Conservation (phyloP, 2,329 filamentous ascomycete genomes). For the Fusarium circinatum region DNA sequence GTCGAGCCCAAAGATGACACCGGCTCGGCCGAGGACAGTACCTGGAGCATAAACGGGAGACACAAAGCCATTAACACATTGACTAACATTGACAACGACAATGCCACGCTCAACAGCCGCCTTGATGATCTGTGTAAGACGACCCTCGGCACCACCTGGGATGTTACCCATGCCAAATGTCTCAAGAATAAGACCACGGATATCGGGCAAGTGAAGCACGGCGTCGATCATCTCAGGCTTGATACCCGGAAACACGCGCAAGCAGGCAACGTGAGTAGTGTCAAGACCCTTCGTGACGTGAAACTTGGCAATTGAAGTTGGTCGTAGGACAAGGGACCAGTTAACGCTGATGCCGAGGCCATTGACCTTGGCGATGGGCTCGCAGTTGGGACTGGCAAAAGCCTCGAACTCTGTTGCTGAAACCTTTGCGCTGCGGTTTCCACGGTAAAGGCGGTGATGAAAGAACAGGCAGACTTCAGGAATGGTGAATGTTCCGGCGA, state of each 20-base stretch:
- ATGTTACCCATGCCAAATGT: conserved; percentile 95
- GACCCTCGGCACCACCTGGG: conserved; percentile 82
- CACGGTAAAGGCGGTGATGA: conserved; percentile 88
- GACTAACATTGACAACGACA: conserved; percentile 89
- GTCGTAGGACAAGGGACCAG: conserved; percentile 81
- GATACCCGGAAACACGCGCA: conserved; percentile 92
- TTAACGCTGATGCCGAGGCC: conserved; percentile 83
- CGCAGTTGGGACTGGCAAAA: conserved; percentile 88
- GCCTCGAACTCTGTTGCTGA: conserved; percentile 87
- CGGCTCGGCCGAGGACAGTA: conserved; percentile 81
- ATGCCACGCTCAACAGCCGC: conserved; percentile 83
- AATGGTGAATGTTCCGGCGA: conserved; percentile 91
- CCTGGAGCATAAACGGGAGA: conserved; percentile 82
- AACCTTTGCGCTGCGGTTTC: conserved; percentile 88
- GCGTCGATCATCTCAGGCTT: conserved; percentile 93
- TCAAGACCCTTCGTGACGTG: conserved; percentile 78
- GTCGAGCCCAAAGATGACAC: conserved; percentile 89
- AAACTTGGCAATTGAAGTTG: conserved; percentile 79
- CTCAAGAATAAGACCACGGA: conserved; percentile 86
- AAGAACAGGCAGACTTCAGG: conserved; percentile 95
- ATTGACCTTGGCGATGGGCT: conserved; percentile 83
- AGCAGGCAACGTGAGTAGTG: conserved; percentile 87
- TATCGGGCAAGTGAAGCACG: conserved; percentile 78
- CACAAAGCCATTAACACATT: conserved; percentile 83
- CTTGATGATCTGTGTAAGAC: conserved; percentile 79